These are phyloP conservation scores for Backusella circina DNA, from an alignment of 192 early-diverging fungal species.

Conservation along the genomic window DNA sequence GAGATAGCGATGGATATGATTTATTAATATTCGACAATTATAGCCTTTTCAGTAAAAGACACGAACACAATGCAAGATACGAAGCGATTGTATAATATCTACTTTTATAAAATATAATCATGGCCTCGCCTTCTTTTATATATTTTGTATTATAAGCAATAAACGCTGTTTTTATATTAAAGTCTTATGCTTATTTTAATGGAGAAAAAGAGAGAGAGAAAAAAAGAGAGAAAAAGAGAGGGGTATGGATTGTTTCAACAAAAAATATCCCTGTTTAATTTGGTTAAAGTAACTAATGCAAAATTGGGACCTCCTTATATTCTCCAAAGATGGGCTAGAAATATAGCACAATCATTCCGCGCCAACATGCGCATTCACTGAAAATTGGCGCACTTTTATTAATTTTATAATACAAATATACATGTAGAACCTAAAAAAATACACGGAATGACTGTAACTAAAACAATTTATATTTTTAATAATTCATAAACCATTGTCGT, in stretches of 20 bases:
- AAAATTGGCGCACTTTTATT: no score
- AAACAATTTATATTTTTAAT: no score
- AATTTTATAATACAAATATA: no score
- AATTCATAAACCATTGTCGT: no score
- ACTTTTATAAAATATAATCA: not conserved
- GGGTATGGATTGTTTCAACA: not conserved
- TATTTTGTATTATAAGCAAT: not conserved
- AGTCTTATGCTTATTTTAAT: not conserved
- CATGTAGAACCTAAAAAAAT: no score
- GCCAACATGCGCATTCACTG: no score
- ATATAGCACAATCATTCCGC: no score
- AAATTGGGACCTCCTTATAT: no score
- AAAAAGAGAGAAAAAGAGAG: not conserved
- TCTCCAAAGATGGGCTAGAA: no score
- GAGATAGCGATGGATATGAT: not conserved
- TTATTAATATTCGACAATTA: not conserved
- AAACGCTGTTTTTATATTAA: not conserved
- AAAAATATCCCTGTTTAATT: not conserved
- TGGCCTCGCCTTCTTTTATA: not conserved
- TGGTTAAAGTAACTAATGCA: not conserved
- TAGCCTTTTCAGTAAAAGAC: slow-evolving; percentile 8
- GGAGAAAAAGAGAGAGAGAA: not conserved
- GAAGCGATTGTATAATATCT: not conserved
- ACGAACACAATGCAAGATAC: slow-evolving; percentile 16
- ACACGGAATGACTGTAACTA: no score